phyloP scores from a whole-genome alignment of 2,329 filamentous ascomycete genomes.

The Ascomycota sp. region DNA sequence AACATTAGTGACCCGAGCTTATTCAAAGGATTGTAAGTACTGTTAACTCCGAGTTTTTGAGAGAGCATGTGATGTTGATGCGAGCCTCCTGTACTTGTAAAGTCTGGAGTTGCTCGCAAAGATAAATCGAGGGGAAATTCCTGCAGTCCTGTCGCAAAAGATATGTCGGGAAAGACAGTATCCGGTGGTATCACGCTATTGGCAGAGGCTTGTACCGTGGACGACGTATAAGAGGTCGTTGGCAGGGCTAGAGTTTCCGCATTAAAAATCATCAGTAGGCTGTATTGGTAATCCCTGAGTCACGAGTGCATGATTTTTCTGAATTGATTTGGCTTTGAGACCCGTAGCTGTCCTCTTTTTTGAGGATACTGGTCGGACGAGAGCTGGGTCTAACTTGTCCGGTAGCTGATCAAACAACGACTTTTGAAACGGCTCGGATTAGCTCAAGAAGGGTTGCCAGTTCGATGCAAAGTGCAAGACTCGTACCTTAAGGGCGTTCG shows the following conservation, averaged over 20 bases:
- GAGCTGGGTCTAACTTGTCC: conserved; percentile 39
- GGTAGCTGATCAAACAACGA: conserved; percentile 70
- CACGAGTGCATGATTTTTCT: conserved; percentile 10
- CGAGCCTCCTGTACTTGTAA: conserved; percentile 20
- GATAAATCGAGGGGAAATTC: conserved; percentile 26
- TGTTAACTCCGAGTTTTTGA: conserved; percentile 11
- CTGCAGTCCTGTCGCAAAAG: conserved; percentile 18
- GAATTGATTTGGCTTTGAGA: conserved; percentile 14
- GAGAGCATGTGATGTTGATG: conserved; percentile 14
- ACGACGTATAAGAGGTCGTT: conserved; percentile 6
- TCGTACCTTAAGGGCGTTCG: conserved; percentile 48
- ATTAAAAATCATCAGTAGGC: conserved; percentile 14
- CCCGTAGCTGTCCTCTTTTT: conserved; percentile 36
- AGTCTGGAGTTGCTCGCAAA: conserved; percentile 21
- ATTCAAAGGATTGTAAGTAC: conserved; percentile 28
- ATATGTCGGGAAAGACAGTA: conserved; percentile 13
- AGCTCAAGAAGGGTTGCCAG: neutral
- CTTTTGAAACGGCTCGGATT: conserved; percentile 19
- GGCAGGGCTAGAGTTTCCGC: conserved; percentile 9
- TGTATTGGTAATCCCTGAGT: conserved; percentile 12
- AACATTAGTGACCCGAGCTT: conserved; percentile 68
- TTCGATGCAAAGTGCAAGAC: too few relatives aligned
- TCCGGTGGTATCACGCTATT: conserved; percentile 13
- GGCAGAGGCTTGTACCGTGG: conserved; percentile 10
- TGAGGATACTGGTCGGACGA: conserved; percentile 17